A percentile compares a stretch with the other conserved stretches of the same genome.
phyloP scores from a whole-genome alignment of 441 rosid species.

The Euphorbia schlechtendalii region DNA sequence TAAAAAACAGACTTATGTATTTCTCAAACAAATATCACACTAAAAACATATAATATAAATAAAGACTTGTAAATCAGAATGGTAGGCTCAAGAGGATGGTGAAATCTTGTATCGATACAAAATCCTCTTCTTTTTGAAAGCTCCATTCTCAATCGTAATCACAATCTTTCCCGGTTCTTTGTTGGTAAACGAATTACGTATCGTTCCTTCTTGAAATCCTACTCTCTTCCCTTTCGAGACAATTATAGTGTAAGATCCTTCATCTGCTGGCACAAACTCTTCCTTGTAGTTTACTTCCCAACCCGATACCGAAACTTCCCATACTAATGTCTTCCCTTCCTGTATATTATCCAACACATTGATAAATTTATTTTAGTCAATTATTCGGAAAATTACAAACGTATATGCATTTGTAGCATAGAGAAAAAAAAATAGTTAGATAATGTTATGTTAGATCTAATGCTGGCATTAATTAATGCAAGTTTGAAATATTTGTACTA shows the following conservation, averaged over 20 bases:
- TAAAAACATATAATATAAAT: background rate
- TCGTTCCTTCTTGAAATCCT: constrained; percentile 20
- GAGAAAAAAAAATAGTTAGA: background rate
- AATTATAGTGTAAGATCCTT: constrained; percentile 36
- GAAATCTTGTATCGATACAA: constrained; percentile 40
- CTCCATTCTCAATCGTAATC: constrained; percentile 31
- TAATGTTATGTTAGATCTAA: background rate
- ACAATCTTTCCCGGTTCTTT: constrained; percentile 46
- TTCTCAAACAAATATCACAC: background rate
- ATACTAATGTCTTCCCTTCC: constrained; percentile 32
- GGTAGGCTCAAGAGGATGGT: constrained; percentile 12
- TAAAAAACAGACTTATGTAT: background rate
- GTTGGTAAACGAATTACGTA: constrained; percentile 37
- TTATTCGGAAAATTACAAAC: background rate
- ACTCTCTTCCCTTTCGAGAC: constrained; percentile 37
- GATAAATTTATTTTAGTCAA: background rate
- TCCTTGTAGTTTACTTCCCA: constrained; percentile 61
- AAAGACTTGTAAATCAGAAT: background rate
- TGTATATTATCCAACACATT: constrained; percentile 9
- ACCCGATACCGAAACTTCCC: constrained; percentile 47
- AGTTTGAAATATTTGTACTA: background rate
- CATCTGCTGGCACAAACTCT: constrained; percentile 44
- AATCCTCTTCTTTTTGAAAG: constrained; percentile 45
- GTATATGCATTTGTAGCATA: background rate
- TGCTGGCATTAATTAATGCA: no score